Evolutionary conservation across 2,329 filamentous ascomycete genomes (phyloP), one percentile per base, ranked within the genome.

Genomic region (Claviceps sp.): DNA sequence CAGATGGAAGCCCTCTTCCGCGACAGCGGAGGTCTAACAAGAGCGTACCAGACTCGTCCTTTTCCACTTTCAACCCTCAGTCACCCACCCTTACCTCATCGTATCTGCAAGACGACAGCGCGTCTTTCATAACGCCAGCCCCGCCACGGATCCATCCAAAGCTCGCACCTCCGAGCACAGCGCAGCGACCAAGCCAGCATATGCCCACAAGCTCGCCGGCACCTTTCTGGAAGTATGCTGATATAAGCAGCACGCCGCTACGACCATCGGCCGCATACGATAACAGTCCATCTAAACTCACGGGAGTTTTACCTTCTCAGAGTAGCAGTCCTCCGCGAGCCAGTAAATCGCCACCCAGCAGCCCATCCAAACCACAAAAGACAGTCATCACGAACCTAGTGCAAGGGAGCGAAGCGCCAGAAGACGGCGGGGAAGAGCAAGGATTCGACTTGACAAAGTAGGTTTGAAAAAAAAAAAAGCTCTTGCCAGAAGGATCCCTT

Each of bases 201-300:
- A 88, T 91, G 78, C 86, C 87, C 37, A 89, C 88, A 45, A 88
- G 84, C 59, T 89, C 85, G 36, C 88, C 88, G 0, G 88, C 88
- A 1, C 86, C 87, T 0, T 93, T 94, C 66, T 94, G 88, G 88
- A 89, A 87, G 65, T 93, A 86, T 66, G 82, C 85, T 42, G 85
- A 89, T 57, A 78, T 88, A 53, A 78, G 79, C 26, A 87, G 82
- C 65, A 90, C 86, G 2, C 86, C 86, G 1, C 71, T 86, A 50
- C 72, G 73, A 58, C 68, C 72, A 14, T 59, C 67, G 4, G 60
- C 65, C 0, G 65, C 69, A 4, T 80, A 78, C 52, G 80, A 84
- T 54, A 63, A 76, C 42, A 83, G 80, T 59, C 81, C 81, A 1
- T 75, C 74, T 7, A 82, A 82, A 61, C 61, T 64, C 16, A 61